Evolutionary conservation across 148 eudicot species (phyloP), one percentile per base, ranked within the genome.

Genomic region (Linanthus parryae): DNA sequence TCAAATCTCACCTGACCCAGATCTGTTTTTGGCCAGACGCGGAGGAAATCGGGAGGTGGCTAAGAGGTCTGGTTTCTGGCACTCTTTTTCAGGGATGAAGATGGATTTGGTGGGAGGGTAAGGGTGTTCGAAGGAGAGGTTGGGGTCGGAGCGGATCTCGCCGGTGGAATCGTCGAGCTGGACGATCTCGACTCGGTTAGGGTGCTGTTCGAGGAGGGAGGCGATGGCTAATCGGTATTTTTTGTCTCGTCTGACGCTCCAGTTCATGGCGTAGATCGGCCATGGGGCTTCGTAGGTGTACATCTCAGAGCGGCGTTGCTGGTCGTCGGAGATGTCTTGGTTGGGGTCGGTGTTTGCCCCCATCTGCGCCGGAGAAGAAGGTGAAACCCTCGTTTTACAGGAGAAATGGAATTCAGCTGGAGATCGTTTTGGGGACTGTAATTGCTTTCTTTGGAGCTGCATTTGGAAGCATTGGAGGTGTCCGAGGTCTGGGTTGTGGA

Each of bases 231-330:
- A 80, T 0, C 96, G 92, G 77, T 83, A 88, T 56, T 83, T 83
- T 17, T 83, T 78, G 77, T 88, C 96, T 19, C 72, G 71, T 2
- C 96, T 92, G 6, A 88, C 96, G 59, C 75, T 69, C 96, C 96
- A 88, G 58, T 88, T 88, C 88, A 88, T 88, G 56, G 96, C 92
- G 76, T 83, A 88, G 70, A 88, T 78, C 72, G 80, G 92, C 96
- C 96, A 88, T 18, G 96, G 96, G 0, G 96, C 96, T 58, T 88
- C 92, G 76, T 88, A 88, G 0, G 96, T 88, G 85, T 88, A 88
- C 75, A 88, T 88, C 75, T 88, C 96, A 1, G 96, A 88, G 0
- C 92, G 67, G n/a, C 80, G 65, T 27, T 78, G 84, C 40, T 70
- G 85, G 55, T 76, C 80, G 74, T 62, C 73, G 17, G 79, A 73